Evolutionary conservation across 2,329 filamentous ascomycete species (phyloP), one percentile per base, ranked within the genome.

Genomic region (Phyllosticta capitalensis): DNA sequence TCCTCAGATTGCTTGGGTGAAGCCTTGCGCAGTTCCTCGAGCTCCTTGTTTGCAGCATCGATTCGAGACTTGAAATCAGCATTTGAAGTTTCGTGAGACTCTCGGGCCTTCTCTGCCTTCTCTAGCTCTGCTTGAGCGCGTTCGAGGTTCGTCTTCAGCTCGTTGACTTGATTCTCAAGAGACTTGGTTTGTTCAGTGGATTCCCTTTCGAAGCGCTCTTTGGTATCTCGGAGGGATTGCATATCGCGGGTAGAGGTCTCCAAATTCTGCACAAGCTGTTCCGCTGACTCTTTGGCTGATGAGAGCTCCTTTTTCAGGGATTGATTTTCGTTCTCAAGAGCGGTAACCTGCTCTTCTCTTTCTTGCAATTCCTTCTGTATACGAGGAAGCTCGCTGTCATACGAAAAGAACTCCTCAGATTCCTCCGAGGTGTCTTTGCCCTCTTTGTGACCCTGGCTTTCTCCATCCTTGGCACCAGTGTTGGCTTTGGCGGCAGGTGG

Each of bases 341-440:
- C 81, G 56, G 84, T 81, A 45, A 94, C 84, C 71, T 92, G 86
- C 50, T 83, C 81, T 10, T 86, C 78, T 67, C 88, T 89, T 60
- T 85, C 81, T 56, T 85, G 80, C 3, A 94, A 72, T 65, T 94
- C 87, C 1, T 82, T 80, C 67, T 95, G 87, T n/a, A 96, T 75
- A 58, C 89, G 84, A 2, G 89, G 88, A 14, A 95, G 79, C 73
- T 97, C 92, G 55, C 87, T 87, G 61, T 97, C 92, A 66, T 91
- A 95, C 0, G 91, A 96, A 74, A 96, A 96, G 73, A 96, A 88
- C 54, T 95, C 89, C 64, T 92, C 88, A 22, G 73, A 76, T 63
- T 73, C 71, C 9, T 77, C 69, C 1, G 69, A 60, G 12, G 62
- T 58, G 14, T 66, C 65, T 1, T 66, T 66, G 10, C 66, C 63